A percentile compares a stretch with the other conserved stretches of the same genome.
Evolutionary conservation across 805 yeast species (phyloP).

Genomic region (Pichia thaimueangensis): DNA sequence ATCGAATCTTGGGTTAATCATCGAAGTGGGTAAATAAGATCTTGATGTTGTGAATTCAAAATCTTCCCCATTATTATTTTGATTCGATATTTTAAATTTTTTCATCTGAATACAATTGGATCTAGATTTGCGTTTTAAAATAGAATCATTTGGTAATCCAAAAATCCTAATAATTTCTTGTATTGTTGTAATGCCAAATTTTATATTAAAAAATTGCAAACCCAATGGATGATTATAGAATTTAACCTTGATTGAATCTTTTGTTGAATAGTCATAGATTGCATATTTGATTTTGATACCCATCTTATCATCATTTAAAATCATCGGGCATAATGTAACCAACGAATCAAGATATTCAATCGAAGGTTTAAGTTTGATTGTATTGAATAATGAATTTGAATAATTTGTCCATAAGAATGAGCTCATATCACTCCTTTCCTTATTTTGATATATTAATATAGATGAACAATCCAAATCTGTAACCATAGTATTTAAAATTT

Average conservation of each 20-base stretch:
- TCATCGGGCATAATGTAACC: neutral
- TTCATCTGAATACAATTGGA: slow-evolving; percentile 7
- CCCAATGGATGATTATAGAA: slow-evolving; percentile 8
- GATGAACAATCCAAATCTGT: slow-evolving; percentile 34
- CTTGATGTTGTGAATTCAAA: slow-evolving; percentile 5
- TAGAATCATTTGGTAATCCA: slow-evolving; percentile 54
- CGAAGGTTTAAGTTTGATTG: neutral
- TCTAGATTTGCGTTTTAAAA: slow-evolving; percentile 32
- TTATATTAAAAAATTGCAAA: slow-evolving; percentile 15
- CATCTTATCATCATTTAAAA: neutral
- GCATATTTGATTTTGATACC: neutral
- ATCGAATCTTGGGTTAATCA: neutral
- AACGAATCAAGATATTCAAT: slow-evolving; percentile 1
- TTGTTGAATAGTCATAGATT: slow-evolving; percentile 1
- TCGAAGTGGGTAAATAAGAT: slow-evolving; percentile 3
- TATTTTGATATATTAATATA: slow-evolving; percentile 36
- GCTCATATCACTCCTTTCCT: slow-evolving; percentile 18
- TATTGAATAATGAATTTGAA: neutral
- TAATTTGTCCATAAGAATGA: neutral
- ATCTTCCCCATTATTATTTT: neutral
- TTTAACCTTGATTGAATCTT: slow-evolving; percentile 5
- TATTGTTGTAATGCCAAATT: slow-evolving; percentile 41
- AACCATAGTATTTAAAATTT: slow-evolving; percentile 21
- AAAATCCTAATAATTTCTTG: slow-evolving; percentile 40
- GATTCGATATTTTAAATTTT: slow-evolving; percentile 4